A percentile compares a stretch with the other conserved stretches of the same genome.
Evolutionary conservation across 345 rosid species (phyloP).

Genomic region (Raphanus sativus): DNA sequence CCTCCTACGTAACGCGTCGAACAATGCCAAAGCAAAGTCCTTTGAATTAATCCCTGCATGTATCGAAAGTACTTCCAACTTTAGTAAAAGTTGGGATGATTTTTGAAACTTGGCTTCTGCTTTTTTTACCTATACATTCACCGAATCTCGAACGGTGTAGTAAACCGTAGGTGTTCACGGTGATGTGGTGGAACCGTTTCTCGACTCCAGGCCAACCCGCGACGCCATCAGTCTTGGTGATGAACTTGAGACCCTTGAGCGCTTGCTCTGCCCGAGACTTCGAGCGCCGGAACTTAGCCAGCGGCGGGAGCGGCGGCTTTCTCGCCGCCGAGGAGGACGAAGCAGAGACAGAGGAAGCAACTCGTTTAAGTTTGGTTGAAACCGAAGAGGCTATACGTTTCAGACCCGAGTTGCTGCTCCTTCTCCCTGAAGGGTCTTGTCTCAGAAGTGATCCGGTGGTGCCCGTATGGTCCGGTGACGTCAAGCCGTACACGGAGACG

Average conservation of each 20-base stretch:
- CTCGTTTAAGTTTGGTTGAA: slow-evolving; percentile 55
- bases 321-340: slow-evolving; percentile 27
- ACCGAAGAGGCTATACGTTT: slow-evolving; percentile 53
- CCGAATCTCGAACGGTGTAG: slow-evolving; percentile 59
- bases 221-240: slow-evolving; percentile 61
- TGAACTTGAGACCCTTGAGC: slow-evolving; percentile 67
- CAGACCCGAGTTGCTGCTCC: slow-evolving; percentile 25
- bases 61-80: neutral
- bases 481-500: slow-evolving; percentile 74
- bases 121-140: slow-evolving; percentile 61
- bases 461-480: slow-evolving; percentile 43
- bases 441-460: slow-evolving; percentile 65
- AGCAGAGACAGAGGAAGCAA: slow-evolving; percentile 44
- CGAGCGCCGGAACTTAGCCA: neutral
- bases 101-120: neutral
- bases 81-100: neutral
- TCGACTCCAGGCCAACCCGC: slow-evolving; percentile 66
- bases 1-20: slow-evolving; percentile 58
- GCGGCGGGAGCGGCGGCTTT: slow-evolving; percentile 36
- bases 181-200: slow-evolving; percentile 54
- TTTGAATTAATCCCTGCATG: slow-evolving; percentile 64
- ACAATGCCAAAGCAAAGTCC: slow-evolving; percentile 68
- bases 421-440: slow-evolving; percentile 47
- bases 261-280: slow-evolving; percentile 62
- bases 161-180: slow-evolving; percentile 42